Evolutionary conservation across 768 basidiomycete genomes (phyloP).

Genomic region (Lentinula aciculospora): DNA sequence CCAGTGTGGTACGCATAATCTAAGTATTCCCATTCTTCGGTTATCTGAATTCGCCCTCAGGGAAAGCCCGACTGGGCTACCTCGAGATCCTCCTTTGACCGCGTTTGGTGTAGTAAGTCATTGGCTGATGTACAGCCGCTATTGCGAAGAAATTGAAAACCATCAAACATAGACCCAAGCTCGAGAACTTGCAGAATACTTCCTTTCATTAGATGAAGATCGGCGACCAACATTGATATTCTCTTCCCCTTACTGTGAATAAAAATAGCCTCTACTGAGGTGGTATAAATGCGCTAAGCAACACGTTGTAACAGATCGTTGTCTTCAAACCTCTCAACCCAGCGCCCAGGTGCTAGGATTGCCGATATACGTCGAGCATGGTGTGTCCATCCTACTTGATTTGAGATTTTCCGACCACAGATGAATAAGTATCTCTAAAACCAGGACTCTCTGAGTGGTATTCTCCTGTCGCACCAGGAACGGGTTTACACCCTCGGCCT

Average conservation of each 20-base stretch:
- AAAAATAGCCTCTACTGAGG: background rate
- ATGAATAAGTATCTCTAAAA: background rate
- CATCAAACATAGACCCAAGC: slow-evolving; percentile 40
- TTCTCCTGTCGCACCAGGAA: slow-evolving; percentile 58
- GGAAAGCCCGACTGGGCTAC: slow-evolving; percentile 37
- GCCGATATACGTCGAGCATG: slow-evolving; percentile 78
- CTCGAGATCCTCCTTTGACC: slow-evolving; percentile 47
- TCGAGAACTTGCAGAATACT: slow-evolving; percentile 40
- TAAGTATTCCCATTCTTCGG: background rate
- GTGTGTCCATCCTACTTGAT: slow-evolving; percentile 25
- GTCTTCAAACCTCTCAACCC: slow-evolving; percentile 74
- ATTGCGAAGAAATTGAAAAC: background rate
- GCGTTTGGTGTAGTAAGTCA: slow-evolving; percentile 37
- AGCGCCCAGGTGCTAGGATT: slow-evolving; percentile 53
- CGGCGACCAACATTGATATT: slow-evolving; percentile 21
- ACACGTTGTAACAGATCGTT: slow-evolving; percentile 54
- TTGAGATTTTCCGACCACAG: too few relatives aligned
- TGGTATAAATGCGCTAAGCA: background rate
- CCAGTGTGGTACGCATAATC: slow-evolving; percentile 34
- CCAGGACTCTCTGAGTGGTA: slow-evolving; percentile 77
- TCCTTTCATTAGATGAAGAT: slow-evolving; percentile 37
- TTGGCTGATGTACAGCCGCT: background rate
- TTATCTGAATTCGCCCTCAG: slow-evolving; percentile 15
- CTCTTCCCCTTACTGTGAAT: slow-evolving; percentile 79
- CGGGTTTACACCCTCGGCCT: slow-evolving; percentile 76